A percentile compares a stretch with the other conserved stretches of the same genome.
phyloP scores from a whole-genome alignment of 805 yeast genomes.

The Isabelozyma rhagii region DNA sequence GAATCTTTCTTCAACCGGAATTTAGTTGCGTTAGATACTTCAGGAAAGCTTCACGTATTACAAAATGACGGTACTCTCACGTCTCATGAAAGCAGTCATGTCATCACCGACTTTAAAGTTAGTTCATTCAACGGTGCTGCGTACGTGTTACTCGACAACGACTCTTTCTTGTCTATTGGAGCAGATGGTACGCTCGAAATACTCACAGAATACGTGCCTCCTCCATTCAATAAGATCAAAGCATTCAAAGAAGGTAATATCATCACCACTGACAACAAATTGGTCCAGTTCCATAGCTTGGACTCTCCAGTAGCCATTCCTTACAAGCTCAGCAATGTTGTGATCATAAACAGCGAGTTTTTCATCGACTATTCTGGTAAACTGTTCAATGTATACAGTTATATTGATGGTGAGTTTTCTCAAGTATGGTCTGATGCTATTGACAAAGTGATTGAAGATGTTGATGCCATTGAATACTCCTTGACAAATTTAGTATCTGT shows the following conservation, averaged over 20 bases:
- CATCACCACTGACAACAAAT: slow-evolving; percentile 2
- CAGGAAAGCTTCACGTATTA: slow-evolving; percentile 9
- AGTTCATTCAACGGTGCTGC: slow-evolving; percentile 9
- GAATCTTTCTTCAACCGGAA: slow-evolving; percentile 9
- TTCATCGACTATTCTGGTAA: background rate
- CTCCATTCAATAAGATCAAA: slow-evolving; percentile 2
- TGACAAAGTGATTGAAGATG: background rate
- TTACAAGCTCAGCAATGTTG: background rate
- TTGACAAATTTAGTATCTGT: background rate
- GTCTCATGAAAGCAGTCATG: background rate
- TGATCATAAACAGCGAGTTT: background rate
- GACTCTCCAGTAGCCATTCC: background rate
- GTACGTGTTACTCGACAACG: slow-evolving; percentile 8
- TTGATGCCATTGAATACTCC: background rate
- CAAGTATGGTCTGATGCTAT: background rate
- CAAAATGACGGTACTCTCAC: background rate
- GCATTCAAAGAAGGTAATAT: slow-evolving; percentile 8
- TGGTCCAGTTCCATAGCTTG: slow-evolving; percentile 3
- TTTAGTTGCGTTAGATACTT: slow-evolving; percentile 8
- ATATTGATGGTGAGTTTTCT: background rate
- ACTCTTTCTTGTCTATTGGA: slow-evolving; percentile 5
- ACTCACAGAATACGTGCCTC: background rate
- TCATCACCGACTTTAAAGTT: background rate
- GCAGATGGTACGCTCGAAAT: background rate
- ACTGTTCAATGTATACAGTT: background rate